Percentiles rank a stretch among this genome's conserved stretches.
These are phyloP conservation scores for Allium sativum DNA, from an alignment of 106 monocot species.

Conservation along the genomic window DNA sequence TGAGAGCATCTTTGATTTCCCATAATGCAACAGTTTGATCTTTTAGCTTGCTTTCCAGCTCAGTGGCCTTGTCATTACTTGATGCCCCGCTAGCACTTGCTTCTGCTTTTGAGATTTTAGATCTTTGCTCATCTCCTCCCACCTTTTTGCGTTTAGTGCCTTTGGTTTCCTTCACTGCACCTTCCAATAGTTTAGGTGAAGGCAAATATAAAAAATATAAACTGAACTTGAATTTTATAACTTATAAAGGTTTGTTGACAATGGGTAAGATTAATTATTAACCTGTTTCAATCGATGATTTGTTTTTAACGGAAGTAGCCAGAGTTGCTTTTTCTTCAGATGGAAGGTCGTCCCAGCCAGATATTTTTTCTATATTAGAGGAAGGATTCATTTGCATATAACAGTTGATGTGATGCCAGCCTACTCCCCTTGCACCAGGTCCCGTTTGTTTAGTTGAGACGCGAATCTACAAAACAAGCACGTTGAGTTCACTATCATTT, in stretches of 20 bases:
- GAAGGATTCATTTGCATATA: slow-evolving; percentile 61
- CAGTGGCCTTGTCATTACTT: slow-evolving; percentile 11
- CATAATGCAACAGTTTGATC: slow-evolving; percentile 70
- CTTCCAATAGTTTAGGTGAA: slow-evolving; percentile 5
- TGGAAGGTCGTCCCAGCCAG: slow-evolving; percentile 71
- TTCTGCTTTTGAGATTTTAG: slow-evolving; percentile 43
- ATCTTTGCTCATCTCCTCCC: slow-evolving; percentile 14
- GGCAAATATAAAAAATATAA: slow-evolving; percentile 1
- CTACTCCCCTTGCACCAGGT: slow-evolving; percentile 40
- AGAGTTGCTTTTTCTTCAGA: slow-evolving; percentile 51
- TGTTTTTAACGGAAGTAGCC: slow-evolving; percentile 17
- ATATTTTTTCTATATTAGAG: slow-evolving; percentile 41
- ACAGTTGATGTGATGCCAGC: slow-evolving; percentile 72
- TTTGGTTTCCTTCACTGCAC: slow-evolving; percentile 14
- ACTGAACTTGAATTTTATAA: not conserved
- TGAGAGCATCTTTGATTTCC: slow-evolving; percentile 90
- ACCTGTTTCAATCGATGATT: not conserved
- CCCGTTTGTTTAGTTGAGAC: slow-evolving; percentile 70
- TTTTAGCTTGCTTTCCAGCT: slow-evolving; percentile 54
- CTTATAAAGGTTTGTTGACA: too few species aligned
- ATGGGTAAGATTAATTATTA: not conserved
- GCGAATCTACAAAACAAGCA: slow-evolving; percentile 48
- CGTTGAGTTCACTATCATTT: too few species aligned
- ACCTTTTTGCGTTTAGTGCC: slow-evolving; percentile 57
- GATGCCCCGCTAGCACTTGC: slow-evolving; percentile 12